Percentiles rank a stretch among this genome's conserved stretches.
Conservation (phyloP, 805 yeast genomes). For the Metschnikowia continentalis region DNA sequence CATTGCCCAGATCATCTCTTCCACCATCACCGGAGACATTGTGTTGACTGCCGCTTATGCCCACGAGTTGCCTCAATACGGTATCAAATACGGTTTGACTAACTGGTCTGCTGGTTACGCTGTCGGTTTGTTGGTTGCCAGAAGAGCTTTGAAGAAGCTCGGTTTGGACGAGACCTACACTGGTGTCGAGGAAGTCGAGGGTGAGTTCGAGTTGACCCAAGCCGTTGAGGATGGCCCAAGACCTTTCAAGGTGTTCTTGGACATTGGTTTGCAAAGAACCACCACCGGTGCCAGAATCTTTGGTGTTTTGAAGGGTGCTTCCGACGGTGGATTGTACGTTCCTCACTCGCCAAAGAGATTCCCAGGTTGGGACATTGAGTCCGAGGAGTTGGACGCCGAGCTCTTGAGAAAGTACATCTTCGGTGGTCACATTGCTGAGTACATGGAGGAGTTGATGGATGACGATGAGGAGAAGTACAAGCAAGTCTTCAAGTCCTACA, state of each 20-base stretch:
- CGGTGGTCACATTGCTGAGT: constrained; percentile 99
- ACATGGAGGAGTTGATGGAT: constrained; percentile 99
- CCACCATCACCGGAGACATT: constrained; percentile 95
- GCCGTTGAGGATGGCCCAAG: constrained; percentile 99
- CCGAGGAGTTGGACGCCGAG: constrained; percentile 97
- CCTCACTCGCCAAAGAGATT: constrained; percentile 99
- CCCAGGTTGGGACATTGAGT: constrained; percentile 99
- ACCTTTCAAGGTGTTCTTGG: constrained; percentile 99
- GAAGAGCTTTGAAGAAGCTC: constrained; percentile 97
- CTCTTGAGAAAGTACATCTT: constrained; percentile 97
- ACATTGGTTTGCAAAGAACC: constrained; percentile 99
- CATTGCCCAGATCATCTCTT: constrained; percentile 94
- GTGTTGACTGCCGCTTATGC: constrained; percentile 98
- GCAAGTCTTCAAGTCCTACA: constrained; percentile 92
- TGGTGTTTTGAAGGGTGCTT: constrained; percentile 99
- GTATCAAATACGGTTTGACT: constrained; percentile 97
- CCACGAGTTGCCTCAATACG: constrained; percentile 97
- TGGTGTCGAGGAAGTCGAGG: constrained; percentile 99
- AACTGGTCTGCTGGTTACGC: constrained; percentile 99
- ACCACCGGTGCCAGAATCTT: constrained; percentile 99
- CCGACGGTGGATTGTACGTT: constrained; percentile 98
- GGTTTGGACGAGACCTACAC: constrained; percentile 96
- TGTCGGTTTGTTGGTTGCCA: constrained; percentile 95
- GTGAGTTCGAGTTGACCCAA: constrained; percentile 97
- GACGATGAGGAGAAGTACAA: constrained; percentile 99